These are phyloP conservation scores for Pulveroboletus sp. DNA, from an alignment of 768 basidiomycete species.

Conservation along the genomic window DNA sequence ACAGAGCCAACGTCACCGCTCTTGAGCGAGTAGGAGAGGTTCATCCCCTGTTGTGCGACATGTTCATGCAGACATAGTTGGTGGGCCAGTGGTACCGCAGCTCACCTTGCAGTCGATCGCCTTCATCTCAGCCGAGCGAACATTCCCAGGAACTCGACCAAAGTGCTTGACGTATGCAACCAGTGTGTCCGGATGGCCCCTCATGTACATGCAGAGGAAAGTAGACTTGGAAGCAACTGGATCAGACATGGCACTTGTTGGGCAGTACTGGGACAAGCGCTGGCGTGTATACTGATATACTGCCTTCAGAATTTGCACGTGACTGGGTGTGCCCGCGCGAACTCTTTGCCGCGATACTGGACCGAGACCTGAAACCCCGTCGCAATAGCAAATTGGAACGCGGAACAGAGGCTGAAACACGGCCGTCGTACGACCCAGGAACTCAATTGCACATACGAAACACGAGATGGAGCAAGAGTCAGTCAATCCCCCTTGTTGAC, in stretches of 20 bases:
- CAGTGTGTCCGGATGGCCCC: constrained; percentile 74
- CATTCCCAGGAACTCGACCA: constrained; percentile 53
- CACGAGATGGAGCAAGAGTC: too few species aligned
- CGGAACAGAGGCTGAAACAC: too few species aligned
- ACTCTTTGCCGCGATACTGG: too few species aligned
- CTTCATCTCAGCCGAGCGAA: constrained; percentile 65
- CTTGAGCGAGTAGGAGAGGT: constrained; percentile 57
- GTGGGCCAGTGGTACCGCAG: neutral
- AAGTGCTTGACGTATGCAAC: constrained; percentile 80
- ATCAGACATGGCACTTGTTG: constrained; percentile 46
- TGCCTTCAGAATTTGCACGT: too few species aligned
- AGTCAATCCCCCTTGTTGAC: too few species aligned
- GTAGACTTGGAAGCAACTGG: constrained; percentile 70
- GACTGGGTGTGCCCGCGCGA: too few species aligned
- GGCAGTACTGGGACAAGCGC: too few species aligned
- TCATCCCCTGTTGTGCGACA: constrained; percentile 52
- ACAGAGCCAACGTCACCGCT: constrained; percentile 42
- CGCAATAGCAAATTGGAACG: too few species aligned
- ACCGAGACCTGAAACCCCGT: too few species aligned
- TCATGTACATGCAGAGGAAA: constrained; percentile 84
- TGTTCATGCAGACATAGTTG: neutral
- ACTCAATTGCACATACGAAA: too few species aligned
- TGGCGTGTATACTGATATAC: too few species aligned
- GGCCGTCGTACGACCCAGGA: too few species aligned
- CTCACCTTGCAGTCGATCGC: constrained; percentile 62